phyloP scores from a whole-genome alignment of 2,329 filamentous ascomycete genomes.

The Teratosphaeria gauchensis region DNA sequence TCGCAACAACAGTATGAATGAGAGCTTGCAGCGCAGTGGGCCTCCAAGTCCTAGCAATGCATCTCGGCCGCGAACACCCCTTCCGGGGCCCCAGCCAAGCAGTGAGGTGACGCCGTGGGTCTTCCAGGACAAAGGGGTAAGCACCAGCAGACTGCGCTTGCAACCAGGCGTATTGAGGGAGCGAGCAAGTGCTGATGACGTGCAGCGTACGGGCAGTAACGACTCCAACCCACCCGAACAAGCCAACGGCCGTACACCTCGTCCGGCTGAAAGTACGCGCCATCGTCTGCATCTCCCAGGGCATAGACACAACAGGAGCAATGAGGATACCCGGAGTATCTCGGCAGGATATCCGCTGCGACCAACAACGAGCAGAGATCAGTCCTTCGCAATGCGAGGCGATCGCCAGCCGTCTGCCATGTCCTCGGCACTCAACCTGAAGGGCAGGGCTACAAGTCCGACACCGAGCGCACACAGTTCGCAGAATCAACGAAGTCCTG shows the following conservation, averaged over 20 bases:
- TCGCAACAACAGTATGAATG: conserved; percentile 74
- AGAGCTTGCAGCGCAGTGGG: conserved; percentile 42
- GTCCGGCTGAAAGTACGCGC: conserved; percentile 37
- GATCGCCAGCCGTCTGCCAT: conserved; percentile 44
- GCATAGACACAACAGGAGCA: conserved; percentile 59
- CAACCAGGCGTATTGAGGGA: not conserved
- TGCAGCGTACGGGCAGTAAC: conserved; percentile 14
- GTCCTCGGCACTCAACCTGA: conserved; percentile 41
- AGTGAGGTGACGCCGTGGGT: conserved; percentile 97
- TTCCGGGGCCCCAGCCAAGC: conserved; percentile 19
- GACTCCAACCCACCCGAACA: conserved; percentile 22
- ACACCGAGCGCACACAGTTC: conserved; percentile 65
- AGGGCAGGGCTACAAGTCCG: conserved; percentile 66
- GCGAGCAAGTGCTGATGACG: not conserved
- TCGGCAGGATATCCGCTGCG: conserved; percentile 48
- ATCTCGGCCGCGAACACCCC: conserved; percentile 71
- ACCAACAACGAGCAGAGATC: conserved; percentile 67
- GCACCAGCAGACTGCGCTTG: conserved; percentile 2
- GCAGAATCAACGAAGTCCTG: conserved; percentile 49
- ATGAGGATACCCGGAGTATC: conserved; percentile 43
- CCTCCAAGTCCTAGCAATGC: conserved; percentile 59
- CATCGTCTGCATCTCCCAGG: conserved; percentile 55
- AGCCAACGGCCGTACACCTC: conserved; percentile 20
- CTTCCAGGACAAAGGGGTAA: conserved; percentile 52
- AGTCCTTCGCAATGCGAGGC: conserved; percentile 48